These are phyloP conservation scores for Botryotinia calthae DNA, from an alignment of 2,329 filamentous ascomycete genomes.

Conservation along the genomic window DNA sequence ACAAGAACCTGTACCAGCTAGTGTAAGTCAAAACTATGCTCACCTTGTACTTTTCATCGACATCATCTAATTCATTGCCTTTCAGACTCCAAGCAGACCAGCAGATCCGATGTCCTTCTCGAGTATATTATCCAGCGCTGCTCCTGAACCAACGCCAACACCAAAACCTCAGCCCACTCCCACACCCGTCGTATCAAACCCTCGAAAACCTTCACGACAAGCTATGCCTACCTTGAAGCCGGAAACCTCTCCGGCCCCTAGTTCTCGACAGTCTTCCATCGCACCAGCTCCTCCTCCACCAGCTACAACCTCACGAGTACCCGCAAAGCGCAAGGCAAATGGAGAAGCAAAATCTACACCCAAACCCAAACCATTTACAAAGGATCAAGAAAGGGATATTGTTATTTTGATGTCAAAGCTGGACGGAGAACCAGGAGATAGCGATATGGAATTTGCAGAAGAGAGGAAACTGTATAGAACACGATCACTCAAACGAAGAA, in stretches of 20 bases:
- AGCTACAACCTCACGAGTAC: slow-evolving; percentile 45
- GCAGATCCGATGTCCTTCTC: slow-evolving; percentile 94
- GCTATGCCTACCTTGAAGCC: slow-evolving; percentile 26
- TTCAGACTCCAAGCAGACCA: slow-evolving; percentile 67
- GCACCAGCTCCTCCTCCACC: slow-evolving; percentile 44
- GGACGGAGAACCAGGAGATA: slow-evolving; percentile 56
- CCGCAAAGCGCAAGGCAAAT: slow-evolving; percentile 39
- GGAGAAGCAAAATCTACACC: slow-evolving; percentile 56
- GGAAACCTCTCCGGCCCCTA: slow-evolving; percentile 35
- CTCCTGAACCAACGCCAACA: slow-evolving; percentile 59
- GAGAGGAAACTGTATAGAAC: slow-evolving; percentile 54
- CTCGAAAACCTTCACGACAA: slow-evolving; percentile 34
- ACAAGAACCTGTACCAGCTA: slow-evolving; percentile 30
- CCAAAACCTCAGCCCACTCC: slow-evolving; percentile 37
- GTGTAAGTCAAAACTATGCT: slow-evolving; percentile 28
- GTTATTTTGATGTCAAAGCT: slow-evolving; percentile 61
- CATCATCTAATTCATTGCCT: slow-evolving; percentile 22
- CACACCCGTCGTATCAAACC: slow-evolving; percentile 25
- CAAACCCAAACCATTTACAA: slow-evolving; percentile 48
- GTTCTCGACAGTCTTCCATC: slow-evolving; percentile 48
- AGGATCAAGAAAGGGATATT: slow-evolving; percentile 67
- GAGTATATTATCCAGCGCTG: slow-evolving; percentile 82
- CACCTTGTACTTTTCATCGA: not conserved
- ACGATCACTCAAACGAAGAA: slow-evolving; percentile 62
- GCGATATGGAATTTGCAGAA: slow-evolving; percentile 52